These are phyloP conservation scores for Saccharata proteae DNA, from an alignment of 2,329 filamentous ascomycete genomes.

Conservation along the genomic window DNA sequence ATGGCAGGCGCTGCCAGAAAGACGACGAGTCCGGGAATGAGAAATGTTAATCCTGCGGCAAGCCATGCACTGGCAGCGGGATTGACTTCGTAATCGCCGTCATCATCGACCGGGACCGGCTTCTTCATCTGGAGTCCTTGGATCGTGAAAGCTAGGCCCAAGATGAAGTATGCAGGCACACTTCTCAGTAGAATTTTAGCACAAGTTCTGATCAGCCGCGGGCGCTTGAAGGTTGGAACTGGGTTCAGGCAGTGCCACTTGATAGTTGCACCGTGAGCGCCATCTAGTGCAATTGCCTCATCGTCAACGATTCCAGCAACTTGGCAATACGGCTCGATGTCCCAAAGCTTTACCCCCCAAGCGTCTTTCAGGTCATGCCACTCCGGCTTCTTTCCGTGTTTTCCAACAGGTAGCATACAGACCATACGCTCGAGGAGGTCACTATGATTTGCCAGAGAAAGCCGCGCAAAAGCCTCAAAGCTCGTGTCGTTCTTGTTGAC, in stretches of 20 bases:
- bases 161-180: not conserved
- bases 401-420: conserved; percentile 1
- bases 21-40: not conserved
- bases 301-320: conserved; percentile 6
- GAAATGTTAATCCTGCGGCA: not conserved
- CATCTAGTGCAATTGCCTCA: conserved; percentile 7
- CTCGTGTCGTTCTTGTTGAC: not conserved
- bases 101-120: not conserved
- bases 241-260: conserved; percentile 22
- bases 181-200: conserved; percentile 2
- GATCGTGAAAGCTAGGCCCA: not conserved
- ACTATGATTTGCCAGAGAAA: conserved; percentile 4
- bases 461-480: conserved; percentile 4
- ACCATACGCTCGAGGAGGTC: conserved; percentile 5
- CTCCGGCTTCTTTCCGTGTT: not conserved
- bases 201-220: not conserved
- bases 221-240: not conserved
- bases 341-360: conserved; percentile 5
- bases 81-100: not conserved
- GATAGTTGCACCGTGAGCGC: conserved; percentile 22
- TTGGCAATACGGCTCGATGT: conserved; percentile 4
- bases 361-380: conserved; percentile 4
- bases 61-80: not conserved
- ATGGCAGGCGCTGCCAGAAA: not conserved
- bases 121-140: not conserved